phyloP scores from a whole-genome alignment of 441 rosid genomes.

The Brassica hybrid region DNA sequence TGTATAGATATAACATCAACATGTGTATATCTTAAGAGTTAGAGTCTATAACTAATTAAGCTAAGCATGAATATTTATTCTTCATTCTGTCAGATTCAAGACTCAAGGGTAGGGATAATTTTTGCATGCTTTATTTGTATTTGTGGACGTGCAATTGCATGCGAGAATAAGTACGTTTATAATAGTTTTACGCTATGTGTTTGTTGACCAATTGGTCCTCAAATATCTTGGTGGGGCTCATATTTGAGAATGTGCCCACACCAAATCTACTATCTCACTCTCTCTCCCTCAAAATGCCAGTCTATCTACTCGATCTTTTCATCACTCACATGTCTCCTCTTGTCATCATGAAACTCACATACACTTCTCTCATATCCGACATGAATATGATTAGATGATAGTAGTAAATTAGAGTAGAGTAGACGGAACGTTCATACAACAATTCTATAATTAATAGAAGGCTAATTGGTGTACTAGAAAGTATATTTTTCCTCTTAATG shows the following conservation, averaged over 20 bases:
- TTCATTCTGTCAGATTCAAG: background rate
- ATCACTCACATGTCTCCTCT: constrained; percentile 32
- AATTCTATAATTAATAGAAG: background rate
- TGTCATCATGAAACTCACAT: constrained; percentile 12
- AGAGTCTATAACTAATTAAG: background rate
- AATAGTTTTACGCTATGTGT: constrained; percentile 11
- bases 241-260: constrained; percentile 35
- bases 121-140: constrained; percentile 34
- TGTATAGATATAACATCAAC: constrained; percentile 5
- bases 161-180: constrained; percentile 33
- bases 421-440: background rate
- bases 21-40: background rate
- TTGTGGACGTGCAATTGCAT: constrained; percentile 37
- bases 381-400: background rate
- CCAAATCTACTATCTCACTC: constrained; percentile 34
- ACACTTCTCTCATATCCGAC: constrained; percentile 25
- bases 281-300: constrained; percentile 8
- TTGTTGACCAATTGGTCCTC: constrained; percentile 39
- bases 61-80: background rate
- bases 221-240: constrained; percentile 43
- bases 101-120: constrained; percentile 9
- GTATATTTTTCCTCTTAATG: background rate
- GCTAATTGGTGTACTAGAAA: background rate
- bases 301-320: constrained; percentile 30
- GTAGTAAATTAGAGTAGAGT: no score